Conservation (phyloP, 805 yeast species). For the Saccharomycopsis sp. region DNA sequence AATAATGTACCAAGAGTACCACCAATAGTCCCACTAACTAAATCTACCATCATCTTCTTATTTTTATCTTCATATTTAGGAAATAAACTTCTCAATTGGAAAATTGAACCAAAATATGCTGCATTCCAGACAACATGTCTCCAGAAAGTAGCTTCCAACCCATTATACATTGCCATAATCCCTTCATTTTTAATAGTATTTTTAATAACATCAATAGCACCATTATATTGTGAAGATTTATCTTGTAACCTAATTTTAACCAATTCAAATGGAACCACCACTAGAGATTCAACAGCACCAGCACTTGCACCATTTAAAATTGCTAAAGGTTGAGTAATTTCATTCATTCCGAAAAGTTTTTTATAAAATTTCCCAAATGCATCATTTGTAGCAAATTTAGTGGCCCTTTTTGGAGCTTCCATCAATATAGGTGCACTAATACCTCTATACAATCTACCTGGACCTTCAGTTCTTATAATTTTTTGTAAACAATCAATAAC, state of each 20-base stretch:
- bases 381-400: conserved; percentile 96
- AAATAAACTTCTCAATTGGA: conserved; percentile 71
- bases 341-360: conserved; percentile 55
- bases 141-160: conserved; percentile 95
- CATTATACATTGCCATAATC: conserved; percentile 77
- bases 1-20: conserved; percentile 94
- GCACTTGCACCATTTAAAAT: conserved; percentile 96
- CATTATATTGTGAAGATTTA: conserved; percentile 69
- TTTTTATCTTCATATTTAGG: conserved; percentile 69
- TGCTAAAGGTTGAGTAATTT: conserved; percentile 77
- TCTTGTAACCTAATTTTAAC: conserved; percentile 95
- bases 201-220: conserved; percentile 75
- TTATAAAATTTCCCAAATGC: conserved; percentile 88
- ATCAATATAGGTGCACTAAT: conserved; percentile 92
- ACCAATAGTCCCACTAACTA: conserved; percentile 91
- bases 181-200: conserved; percentile 74
- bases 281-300: conserved; percentile 94
- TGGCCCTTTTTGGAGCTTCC: conserved; percentile 99
- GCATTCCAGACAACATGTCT: conserved; percentile 97
- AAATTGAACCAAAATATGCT: conserved; percentile 93
- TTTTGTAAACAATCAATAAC: conserved; percentile 78
- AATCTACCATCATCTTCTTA: conserved; percentile 77
- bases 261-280: conserved; percentile 95
- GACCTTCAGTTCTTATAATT: conserved; percentile 82
- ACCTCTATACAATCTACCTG: conserved; percentile 80